Conservation (phyloP, 768 basidiomycete genomes). For the Hericium rajendrae region DNA sequence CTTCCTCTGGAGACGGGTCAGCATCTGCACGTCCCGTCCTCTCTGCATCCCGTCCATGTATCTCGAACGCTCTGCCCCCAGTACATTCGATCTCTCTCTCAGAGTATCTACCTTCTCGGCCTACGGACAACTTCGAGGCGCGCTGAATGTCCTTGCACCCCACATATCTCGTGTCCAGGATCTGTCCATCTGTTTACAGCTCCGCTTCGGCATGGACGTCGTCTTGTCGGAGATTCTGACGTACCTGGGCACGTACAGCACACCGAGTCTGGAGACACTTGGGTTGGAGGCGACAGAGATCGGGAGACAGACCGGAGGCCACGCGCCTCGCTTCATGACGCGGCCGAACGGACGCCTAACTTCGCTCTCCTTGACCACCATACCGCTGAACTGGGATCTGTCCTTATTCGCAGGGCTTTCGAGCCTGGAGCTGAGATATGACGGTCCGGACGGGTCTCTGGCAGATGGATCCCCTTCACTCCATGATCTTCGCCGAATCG, state of each 20-base stretch:
- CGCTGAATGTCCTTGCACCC: neutral
- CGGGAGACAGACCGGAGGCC: neutral
- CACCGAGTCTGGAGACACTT: neutral
- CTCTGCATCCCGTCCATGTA: neutral
- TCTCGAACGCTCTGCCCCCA: neutral
- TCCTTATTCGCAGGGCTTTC: neutral
- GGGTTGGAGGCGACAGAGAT: neutral
- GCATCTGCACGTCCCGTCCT: neutral
- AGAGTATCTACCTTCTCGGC: neutral
- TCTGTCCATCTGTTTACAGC: neutral
- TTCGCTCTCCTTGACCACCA: neutral
- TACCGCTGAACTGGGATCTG: neutral
- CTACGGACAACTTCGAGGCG: neutral
- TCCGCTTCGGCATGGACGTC: neutral
- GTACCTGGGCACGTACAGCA: neutral
- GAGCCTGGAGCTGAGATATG: neutral
- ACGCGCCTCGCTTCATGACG: neutral
- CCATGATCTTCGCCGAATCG: neutral
- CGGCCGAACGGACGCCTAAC: neutral
- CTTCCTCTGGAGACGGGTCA: neutral
- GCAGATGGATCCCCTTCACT: neutral
- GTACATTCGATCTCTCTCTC: neutral
- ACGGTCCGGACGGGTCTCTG: neutral
- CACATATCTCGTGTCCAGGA: neutral
- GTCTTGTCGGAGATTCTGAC: neutral